Conservation (phyloP, 2,329 filamentous ascomycete species). For the Sphaerulina musiva region DNA sequence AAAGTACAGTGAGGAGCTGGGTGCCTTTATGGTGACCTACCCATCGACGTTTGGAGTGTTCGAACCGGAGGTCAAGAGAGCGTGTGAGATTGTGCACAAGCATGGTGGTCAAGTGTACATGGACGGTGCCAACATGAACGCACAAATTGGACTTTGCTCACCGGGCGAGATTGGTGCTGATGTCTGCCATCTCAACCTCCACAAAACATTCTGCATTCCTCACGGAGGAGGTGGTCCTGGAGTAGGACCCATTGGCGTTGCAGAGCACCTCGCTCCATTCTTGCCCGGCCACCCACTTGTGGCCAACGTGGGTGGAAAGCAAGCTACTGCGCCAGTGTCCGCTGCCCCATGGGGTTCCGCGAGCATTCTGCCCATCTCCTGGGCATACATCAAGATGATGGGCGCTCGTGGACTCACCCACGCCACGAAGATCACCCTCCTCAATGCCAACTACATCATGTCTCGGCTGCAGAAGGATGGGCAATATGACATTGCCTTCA, state of each 20-base stretch:
- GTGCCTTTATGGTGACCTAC: slow-evolving; percentile 94
- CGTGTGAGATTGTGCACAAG: slow-evolving; percentile 76
- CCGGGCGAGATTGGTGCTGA: slow-evolving; percentile 93
- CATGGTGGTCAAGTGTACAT: slow-evolving; percentile 94
- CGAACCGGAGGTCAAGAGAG: slow-evolving; percentile 80
- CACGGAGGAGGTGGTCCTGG: slow-evolving; percentile 92
- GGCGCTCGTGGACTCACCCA: slow-evolving; percentile 73
- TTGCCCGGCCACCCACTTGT: slow-evolving; percentile 65
- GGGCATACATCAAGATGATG: slow-evolving; percentile 95
- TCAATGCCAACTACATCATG: slow-evolving; percentile 96
- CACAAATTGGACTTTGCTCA: slow-evolving; percentile 90
- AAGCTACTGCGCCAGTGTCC: slow-evolving; percentile 64
- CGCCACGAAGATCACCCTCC: slow-evolving; percentile 83
- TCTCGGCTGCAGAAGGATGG: slow-evolving; percentile 70
- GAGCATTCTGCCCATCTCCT: slow-evolving; percentile 87
- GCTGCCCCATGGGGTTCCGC: slow-evolving; percentile 83
- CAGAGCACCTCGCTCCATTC: slow-evolving; percentile 68
- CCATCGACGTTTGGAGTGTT: slow-evolving; percentile 93
- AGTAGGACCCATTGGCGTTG: slow-evolving; percentile 89
- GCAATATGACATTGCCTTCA: slow-evolving; percentile 82
- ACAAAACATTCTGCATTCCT: slow-evolving; percentile 98
- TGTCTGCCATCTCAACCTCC: slow-evolving; percentile 92
- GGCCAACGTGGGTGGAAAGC: slow-evolving; percentile 47
- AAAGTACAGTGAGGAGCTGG: slow-evolving; percentile 77
- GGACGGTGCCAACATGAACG: slow-evolving; percentile 98